Base-by-base conservation (phyloP, 179 eudicot species). In the Beta lomatogona region DNA sequence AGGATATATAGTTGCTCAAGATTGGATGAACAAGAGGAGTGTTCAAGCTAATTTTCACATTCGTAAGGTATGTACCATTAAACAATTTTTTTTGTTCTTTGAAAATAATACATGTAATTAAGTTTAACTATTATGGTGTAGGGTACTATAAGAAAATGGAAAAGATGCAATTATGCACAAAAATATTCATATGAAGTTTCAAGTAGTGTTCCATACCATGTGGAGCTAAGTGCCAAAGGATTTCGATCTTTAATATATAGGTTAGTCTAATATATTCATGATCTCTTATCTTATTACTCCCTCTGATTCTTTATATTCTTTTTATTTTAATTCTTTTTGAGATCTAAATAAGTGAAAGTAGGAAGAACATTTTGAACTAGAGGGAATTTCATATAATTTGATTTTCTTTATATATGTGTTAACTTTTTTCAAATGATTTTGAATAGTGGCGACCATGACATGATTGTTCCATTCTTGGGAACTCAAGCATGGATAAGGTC, bases 401-500 rank as follows among this genome's bases (percentile, higher is more conserved):
- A 36, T 36, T 36, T 36, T 36, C 31, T 36, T 36, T 2, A 36
- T 36, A 36, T 36, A 36, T 36, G 2, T 36, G 4, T 36, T 36
- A 36, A 36, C 41, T 9, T 36, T 53, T 3, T 52, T 13, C 12
- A 54, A 22, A 8, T 63, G 54, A 11, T 69, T 59, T 46, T 44
- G 36, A 19, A 25, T 9, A 85, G 87, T 78, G 87, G 87, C 52
- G 87, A 85, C 44, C 87, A 85, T 79, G 87, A 85, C 74, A 21
- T 82, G 63, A 48, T 85, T 16, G 87, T 85, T 16, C 85, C 87
- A 69, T 85, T 78, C 15, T 13, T 63, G 18, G 82, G 85, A 69
- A 85, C 87, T 6, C 85, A 85, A 85, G 79, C 72, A 68, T 85
- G 87, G 87, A 85, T 85, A 60, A 75, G 80, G 75, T 82, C 82